Conservation (phyloP, 805 yeast species). For the Blastobotrys attinorum region DNA sequence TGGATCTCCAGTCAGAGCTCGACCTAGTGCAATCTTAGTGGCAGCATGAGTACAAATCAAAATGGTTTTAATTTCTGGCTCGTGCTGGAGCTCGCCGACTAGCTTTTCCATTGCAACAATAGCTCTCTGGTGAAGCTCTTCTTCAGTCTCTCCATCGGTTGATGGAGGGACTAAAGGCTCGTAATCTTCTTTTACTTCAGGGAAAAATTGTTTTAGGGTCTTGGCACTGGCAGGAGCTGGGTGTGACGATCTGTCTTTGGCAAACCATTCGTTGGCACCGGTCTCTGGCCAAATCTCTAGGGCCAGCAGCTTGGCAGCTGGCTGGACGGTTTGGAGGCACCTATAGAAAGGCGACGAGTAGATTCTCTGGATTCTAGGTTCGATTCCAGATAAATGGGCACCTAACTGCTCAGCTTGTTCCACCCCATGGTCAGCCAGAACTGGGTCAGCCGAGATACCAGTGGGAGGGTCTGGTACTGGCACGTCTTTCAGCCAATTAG, state of each 20-base stretch:
- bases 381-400: conserved; percentile 41
- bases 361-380: conserved; percentile 61
- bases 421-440: conserved; percentile 79
- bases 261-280: conserved; percentile 92
- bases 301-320: conserved; percentile 53
- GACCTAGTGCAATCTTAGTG: conserved; percentile 78
- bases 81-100: conserved; percentile 43
- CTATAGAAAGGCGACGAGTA: conserved; percentile 82
- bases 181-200: conserved; percentile 39
- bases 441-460: conserved; percentile 84
- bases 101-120: conserved; percentile 45
- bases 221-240: conserved; percentile 60
- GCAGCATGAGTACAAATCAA: conserved; percentile 92
- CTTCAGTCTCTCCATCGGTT: conserved; percentile 62
- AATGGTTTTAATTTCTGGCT: conserved; percentile 55
- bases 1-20: conserved; percentile 52
- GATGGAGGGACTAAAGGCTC: conserved; percentile 54
- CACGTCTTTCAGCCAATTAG: conserved; percentile 62
- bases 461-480: conserved; percentile 74
- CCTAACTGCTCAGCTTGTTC: conserved; percentile 82
- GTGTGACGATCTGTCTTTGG: conserved; percentile 44
- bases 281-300: conserved; percentile 60
- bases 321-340: conserved; percentile 75
- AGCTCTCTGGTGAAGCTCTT: conserved; percentile 60
- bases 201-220: conserved; percentile 48